These are phyloP conservation scores for Rhizopogon salebrosus DNA, from an alignment of 768 basidiomycete species.

Conservation along the genomic window DNA sequence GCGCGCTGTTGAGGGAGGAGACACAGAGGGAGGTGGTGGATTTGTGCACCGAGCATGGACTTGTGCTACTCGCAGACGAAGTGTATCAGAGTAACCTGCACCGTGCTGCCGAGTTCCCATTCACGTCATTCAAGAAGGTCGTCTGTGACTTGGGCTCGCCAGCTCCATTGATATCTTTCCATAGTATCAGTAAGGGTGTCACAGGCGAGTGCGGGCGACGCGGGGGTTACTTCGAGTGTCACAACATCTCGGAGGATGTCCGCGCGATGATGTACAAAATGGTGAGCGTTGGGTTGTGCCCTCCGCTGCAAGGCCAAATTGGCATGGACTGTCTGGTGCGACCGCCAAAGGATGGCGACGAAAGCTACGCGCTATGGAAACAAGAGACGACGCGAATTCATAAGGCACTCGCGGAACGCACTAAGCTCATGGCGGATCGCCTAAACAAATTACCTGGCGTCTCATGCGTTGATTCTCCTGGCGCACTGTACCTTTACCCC, in stretches of 20 bases:
- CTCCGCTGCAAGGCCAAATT: conserved; percentile 86
- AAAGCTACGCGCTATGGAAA: conserved; percentile 76
- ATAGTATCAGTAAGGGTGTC: conserved; percentile 96
- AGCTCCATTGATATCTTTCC: conserved; percentile 88
- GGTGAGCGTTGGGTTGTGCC: conserved; percentile 86
- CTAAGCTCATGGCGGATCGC: conserved; percentile 66
- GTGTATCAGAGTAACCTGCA: conserved; percentile 98
- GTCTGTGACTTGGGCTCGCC: conserved; percentile 63
- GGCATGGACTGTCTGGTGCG: conserved; percentile 93
- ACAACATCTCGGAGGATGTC: conserved; percentile 74
- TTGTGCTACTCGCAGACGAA: conserved; percentile 94
- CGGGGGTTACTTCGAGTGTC: conserved; percentile 93
- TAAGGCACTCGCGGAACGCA: conserved; percentile 65
- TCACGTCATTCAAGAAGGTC: conserved; percentile 92
- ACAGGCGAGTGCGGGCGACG: conserved; percentile 95
- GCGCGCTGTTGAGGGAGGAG: conserved; percentile 65
- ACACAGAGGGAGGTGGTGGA: conserved; percentile 76
- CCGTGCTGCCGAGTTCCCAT: conserved; percentile 57
- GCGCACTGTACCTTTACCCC: conserved; percentile 93
- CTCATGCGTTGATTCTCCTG: conserved; percentile 83
- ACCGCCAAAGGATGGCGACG: conserved; percentile 72
- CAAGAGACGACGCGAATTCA: conserved; percentile 81
- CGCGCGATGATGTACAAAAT: conserved; percentile 94
- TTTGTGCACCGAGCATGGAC: conserved; percentile 76
- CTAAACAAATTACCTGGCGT: conserved; percentile 84